These are phyloP conservation scores for Boletus rubropictus DNA, from an alignment of 768 basidiomycete genomes.

Conservation along the genomic window DNA sequence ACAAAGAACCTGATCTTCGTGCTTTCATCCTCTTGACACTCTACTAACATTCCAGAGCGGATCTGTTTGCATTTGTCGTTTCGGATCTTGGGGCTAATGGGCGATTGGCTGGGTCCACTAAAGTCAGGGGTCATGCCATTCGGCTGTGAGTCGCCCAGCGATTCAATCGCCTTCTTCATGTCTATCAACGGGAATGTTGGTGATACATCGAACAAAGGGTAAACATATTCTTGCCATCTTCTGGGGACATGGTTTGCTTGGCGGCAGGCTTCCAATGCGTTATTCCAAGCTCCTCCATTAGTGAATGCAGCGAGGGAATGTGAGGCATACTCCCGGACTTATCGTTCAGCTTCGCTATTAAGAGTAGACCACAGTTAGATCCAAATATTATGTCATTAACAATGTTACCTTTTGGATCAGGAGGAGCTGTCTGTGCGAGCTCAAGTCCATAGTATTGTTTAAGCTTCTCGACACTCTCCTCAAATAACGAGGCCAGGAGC, in stretches of 20 bases:
- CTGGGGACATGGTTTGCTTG: neutral
- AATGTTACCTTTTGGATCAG: neutral
- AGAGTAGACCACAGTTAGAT: neutral
- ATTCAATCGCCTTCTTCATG: neutral
- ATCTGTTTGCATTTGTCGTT: slow-evolving; percentile 7
- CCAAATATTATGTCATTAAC: neutral
- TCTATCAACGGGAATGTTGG: neutral
- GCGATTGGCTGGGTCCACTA: neutral
- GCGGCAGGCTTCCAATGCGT: too few species aligned
- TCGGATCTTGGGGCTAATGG: neutral
- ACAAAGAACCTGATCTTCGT: slow-evolving; percentile 8
- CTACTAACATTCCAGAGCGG: neutral
- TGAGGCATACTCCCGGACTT: neutral
- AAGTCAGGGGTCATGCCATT: neutral
- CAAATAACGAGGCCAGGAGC: slow-evolving; percentile 10
- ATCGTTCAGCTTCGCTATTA: neutral
- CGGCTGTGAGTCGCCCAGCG: neutral
- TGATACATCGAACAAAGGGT: neutral
- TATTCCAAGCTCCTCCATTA: neutral
- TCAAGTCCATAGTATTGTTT: neutral
- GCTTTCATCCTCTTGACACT: neutral
- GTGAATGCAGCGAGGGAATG: neutral
- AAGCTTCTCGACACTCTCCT: neutral
- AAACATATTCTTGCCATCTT: neutral
- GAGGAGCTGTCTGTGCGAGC: neutral